Evolutionary conservation across 139 green algal genomes (phyloP).

Genomic region (Nannochloris sp.): DNA sequence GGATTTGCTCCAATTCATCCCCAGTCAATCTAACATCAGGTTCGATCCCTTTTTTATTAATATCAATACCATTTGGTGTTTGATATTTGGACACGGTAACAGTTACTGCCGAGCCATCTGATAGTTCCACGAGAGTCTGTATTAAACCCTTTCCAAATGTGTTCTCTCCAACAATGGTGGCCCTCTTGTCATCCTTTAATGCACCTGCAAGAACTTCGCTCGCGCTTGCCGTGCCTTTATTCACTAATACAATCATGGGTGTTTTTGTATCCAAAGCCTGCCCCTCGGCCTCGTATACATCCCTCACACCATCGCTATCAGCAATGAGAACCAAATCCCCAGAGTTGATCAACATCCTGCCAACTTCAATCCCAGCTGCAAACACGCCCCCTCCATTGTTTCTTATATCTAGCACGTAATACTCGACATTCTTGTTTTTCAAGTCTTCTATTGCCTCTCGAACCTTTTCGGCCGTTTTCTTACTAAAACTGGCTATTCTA

Average conservation of each 20-base stretch:
- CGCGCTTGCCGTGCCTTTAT: conserved; percentile 88
- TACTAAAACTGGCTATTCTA: conserved; percentile 79
- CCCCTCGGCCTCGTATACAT: conserved; percentile 77
- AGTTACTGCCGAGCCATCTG: conserved; percentile 72
- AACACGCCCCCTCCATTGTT: conserved; percentile 95
- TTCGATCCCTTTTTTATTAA: conserved; percentile 58
- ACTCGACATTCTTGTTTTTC: conserved; percentile 21
- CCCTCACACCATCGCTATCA: conserved; percentile 76
- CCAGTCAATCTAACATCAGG: conserved; percentile 34
- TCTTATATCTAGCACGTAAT: conserved; percentile 78
- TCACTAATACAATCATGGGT: conserved; percentile 80
- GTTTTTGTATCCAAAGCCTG: conserved; percentile 28
- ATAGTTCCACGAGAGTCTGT: conserved; percentile 87
- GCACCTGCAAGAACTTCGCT: conserved; percentile 90
- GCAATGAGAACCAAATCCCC: conserved; percentile 92
- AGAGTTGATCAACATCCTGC: conserved; percentile 57
- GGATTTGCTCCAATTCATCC: conserved; percentile 12
- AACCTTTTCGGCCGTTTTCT: conserved; percentile 53
- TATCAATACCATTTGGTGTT: conserved; percentile 61
- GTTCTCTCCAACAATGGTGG: conserved; percentile 60
- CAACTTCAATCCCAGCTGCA: conserved; percentile 81
- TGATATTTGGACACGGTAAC: conserved; percentile 87
- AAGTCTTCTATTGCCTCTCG: conserved; percentile 46
- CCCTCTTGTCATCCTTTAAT: conserved; percentile 81
- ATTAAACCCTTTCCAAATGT: conserved; percentile 98